Conservation (phyloP, 331 rosid species). For the Quercus tomentella region DNA sequence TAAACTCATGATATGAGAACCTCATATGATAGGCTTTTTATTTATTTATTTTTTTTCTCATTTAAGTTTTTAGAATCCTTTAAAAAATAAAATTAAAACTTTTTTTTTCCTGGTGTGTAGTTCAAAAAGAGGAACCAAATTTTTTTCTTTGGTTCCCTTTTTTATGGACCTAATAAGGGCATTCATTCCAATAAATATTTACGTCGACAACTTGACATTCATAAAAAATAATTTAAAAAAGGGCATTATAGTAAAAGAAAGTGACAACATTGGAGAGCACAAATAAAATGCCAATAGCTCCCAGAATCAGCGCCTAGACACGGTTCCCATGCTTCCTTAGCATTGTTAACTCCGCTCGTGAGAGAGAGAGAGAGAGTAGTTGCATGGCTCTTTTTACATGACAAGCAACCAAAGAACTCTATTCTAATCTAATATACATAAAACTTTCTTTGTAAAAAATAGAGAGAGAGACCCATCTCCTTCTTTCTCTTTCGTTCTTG, state of each 20-base stretch:
- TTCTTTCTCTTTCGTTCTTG: background rate
- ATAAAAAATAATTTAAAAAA: background rate
- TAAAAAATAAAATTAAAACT: accelerated
- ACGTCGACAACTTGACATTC: too few relatives aligned
- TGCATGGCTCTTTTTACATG: slow-evolving; percentile 54
- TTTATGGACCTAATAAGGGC: too few relatives aligned
- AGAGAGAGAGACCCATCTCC: background rate
- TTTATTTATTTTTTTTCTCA: too few relatives aligned
- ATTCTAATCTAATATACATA: too few relatives aligned
- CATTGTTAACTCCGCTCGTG: slow-evolving; percentile 36
- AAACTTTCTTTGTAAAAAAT: background rate
- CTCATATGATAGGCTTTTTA: too few relatives aligned
- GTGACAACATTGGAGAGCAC: slow-evolving; percentile 16
- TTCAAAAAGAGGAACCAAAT: too few relatives aligned
- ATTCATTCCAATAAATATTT: background rate
- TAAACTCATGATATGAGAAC: too few relatives aligned
- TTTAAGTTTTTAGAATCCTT: too few relatives aligned
- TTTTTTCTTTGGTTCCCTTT: too few relatives aligned
- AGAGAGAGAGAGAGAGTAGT: slow-evolving; percentile 39
- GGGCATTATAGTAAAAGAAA: slow-evolving; percentile 6
- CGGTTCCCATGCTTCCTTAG: slow-evolving; percentile 38
- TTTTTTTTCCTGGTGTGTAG: too few relatives aligned
- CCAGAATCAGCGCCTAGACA: slow-evolving; percentile 36
- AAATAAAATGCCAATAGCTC: background rate
- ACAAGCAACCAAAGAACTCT: slow-evolving; percentile 39